These are phyloP conservation scores for Phialophora chinensis DNA, from an alignment of 2,329 filamentous ascomycete genomes.

Conservation along the genomic window DNA sequence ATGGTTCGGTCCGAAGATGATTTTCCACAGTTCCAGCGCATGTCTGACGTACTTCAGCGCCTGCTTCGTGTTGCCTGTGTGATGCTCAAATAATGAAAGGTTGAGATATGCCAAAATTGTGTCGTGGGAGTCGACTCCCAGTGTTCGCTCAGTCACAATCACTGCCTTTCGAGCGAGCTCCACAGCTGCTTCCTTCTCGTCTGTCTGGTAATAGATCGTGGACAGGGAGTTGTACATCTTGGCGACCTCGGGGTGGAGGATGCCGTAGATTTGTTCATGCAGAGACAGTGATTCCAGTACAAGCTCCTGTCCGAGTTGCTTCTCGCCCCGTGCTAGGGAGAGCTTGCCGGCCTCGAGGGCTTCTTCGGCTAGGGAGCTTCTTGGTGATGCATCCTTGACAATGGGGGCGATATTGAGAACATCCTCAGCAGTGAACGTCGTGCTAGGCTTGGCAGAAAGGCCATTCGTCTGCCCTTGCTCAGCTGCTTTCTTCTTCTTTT, in stretches of 20 bases:
- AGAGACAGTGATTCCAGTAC: constrained; percentile 93
- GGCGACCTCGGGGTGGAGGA: constrained; percentile 94
- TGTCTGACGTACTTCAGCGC: constrained; percentile 91
- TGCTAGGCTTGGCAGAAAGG: constrained; percentile 54
- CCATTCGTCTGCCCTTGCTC: constrained; percentile 38
- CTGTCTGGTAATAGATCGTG: constrained; percentile 95
- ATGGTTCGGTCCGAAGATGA: constrained; percentile 91
- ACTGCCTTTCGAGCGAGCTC: constrained; percentile 96
- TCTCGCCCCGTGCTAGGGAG: constrained; percentile 93
- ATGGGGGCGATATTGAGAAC: constrained; percentile 92
- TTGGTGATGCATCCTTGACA: constrained; percentile 90
- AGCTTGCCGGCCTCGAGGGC: constrained; percentile 94
- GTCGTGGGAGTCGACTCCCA: constrained; percentile 91
- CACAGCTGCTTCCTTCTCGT: constrained; percentile 94
- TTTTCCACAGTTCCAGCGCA: constrained; percentile 92
- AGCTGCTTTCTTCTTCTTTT: constrained; percentile 59
- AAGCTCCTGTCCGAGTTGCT: constrained; percentile 93
- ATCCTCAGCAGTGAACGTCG: constrained; percentile 81
- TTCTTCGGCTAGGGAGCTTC: constrained; percentile 90
- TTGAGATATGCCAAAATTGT: constrained; percentile 96
- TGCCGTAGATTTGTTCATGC: constrained; percentile 98
- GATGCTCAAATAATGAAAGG: constrained; percentile 90
- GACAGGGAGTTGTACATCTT: constrained; percentile 93
- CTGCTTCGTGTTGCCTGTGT: constrained; percentile 83
- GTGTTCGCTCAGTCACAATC: constrained; percentile 91